Conservation (phyloP, 345 rosid species). For the Lepidium sativum region DNA sequence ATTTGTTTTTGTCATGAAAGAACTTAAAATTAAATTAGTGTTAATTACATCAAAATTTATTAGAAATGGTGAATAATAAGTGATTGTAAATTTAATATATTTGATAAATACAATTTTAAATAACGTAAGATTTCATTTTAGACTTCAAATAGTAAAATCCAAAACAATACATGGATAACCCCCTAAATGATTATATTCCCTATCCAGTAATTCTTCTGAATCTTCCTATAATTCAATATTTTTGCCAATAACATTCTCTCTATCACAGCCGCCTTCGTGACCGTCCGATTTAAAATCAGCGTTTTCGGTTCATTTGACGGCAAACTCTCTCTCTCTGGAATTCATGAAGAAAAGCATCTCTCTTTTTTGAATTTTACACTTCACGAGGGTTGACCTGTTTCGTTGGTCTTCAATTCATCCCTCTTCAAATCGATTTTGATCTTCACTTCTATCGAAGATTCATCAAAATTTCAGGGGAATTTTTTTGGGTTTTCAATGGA, state of each 20-base stretch:
- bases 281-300: conserved; percentile 22
- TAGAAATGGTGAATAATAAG: no score
- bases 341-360: conserved; percentile 24
- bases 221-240: background rate
- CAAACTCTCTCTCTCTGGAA: conserved; percentile 12
- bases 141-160: no score
- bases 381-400: conserved; percentile 26
- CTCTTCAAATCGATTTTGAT: background rate
- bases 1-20: no score
- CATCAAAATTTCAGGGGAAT: no score
- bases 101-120: no score
- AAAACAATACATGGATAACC: no score
- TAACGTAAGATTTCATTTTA: no score
- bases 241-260: conserved; percentile 3
- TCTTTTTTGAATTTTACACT: conserved; percentile 17
- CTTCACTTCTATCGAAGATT: conserved; percentile 2
- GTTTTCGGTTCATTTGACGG: conserved; percentile 25
- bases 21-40: no score
- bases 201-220: background rate
- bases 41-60: no score
- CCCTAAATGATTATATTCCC: conserved; percentile 3
- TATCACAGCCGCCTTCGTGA: conserved; percentile 8
- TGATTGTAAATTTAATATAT: no score
- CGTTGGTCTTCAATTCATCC: no score
- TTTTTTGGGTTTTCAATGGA: conserved; percentile 41